A percentile compares a stretch with the other conserved stretches of the same genome.
Evolutionary conservation across 2,329 filamentous ascomycete species (phyloP).

Genomic region (Whalleya microplaca): DNA sequence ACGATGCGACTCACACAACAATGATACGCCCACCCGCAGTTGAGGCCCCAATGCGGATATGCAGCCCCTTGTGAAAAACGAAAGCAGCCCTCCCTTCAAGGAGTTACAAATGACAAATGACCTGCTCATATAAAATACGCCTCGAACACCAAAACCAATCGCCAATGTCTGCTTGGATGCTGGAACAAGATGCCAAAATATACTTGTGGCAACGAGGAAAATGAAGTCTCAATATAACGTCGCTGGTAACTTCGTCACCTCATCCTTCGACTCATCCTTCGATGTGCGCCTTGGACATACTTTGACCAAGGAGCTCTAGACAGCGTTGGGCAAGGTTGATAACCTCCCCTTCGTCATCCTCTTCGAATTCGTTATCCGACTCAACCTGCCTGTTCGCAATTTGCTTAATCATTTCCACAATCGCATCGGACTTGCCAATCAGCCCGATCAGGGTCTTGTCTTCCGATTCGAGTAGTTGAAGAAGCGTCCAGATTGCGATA

Average conservation of each 20-base stretch:
- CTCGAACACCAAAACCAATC: conserved; percentile 48
- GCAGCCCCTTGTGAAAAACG: conserved; percentile 35
- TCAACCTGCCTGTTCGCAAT: conserved; percentile 91
- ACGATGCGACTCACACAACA: conserved; percentile 17
- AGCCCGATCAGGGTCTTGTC: conserved; percentile 86
- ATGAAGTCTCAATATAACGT: conserved; percentile 15
- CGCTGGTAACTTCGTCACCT: conserved; percentile 3
- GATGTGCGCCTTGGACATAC: conserved; percentile 76
- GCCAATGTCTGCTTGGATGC: conserved; percentile 43
- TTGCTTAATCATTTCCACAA: conserved; percentile 87
- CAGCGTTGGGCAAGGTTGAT: conserved; percentile 89
- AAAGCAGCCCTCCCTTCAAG: conserved; percentile 27
- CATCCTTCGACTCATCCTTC: conserved; percentile 67
- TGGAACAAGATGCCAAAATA: conserved; percentile 31
- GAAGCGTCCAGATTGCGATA: conserved; percentile 96
- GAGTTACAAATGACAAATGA: conserved; percentile 33
- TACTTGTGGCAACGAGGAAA: conserved; percentile 35
- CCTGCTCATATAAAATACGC: conserved; percentile 44
- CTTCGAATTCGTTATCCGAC: conserved; percentile 81
- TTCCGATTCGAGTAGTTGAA: conserved; percentile 94
- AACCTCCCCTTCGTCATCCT: conserved; percentile 91
- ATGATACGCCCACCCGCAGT: conserved; percentile 28
- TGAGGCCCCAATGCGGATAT: conserved; percentile 35
- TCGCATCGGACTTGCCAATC: conserved; percentile 87
- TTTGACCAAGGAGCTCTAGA: conserved; percentile 81